Base-by-base conservation (phyloP, 2,329 filamentous ascomycete genomes). In the Parascedosporium putredinis region DNA sequence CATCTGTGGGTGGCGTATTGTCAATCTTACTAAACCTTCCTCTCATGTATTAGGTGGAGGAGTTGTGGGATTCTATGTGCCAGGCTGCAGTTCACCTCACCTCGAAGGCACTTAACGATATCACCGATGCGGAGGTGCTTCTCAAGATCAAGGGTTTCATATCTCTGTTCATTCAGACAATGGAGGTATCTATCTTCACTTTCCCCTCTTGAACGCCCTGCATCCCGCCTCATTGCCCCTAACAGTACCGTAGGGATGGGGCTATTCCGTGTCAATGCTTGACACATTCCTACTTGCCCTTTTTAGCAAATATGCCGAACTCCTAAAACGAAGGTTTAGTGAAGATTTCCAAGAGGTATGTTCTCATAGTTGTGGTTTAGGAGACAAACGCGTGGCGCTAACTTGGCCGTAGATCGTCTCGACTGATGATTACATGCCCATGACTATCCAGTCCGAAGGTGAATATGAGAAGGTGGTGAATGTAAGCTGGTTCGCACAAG, bases 401-500 rank as follows among this genome's bases (percentile, higher is more conserved):
- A 20, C 36, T 22, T 40, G 22, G 36, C n/a, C 22, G 3, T 51
- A 81, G 76, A 83, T 83, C 58, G 79, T 84, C 14, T 82, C 87
- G n/a, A 96, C 88, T 1, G 93, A 98, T 63, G 93, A 98, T 66
- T 98, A 98, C 67, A 98, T 98, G 91, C 94, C 93, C 2, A 97
- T 98, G 93, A 87, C 88, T 2, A 95, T 97, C 63, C 88, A 89
- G 59, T 89, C 85, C 18, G 68, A 76, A 14, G 90, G 95, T 58
- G 90, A 97, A 60, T 97, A 95, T 62, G 88, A 94, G 59, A 95
- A 96, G 60, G 91, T 98, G 31, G 80, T 96, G 55, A 93, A 89
- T 54, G 89, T 97, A 53, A 95, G 86, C 68, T 98, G 91, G 91
- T 97, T 95, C 64, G 84, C 79, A 1, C 90, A 90, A 40, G 88